Base-by-base conservation (phyloP, 805 yeast genomes). In the Dipodascopsis uninucleata region DNA sequence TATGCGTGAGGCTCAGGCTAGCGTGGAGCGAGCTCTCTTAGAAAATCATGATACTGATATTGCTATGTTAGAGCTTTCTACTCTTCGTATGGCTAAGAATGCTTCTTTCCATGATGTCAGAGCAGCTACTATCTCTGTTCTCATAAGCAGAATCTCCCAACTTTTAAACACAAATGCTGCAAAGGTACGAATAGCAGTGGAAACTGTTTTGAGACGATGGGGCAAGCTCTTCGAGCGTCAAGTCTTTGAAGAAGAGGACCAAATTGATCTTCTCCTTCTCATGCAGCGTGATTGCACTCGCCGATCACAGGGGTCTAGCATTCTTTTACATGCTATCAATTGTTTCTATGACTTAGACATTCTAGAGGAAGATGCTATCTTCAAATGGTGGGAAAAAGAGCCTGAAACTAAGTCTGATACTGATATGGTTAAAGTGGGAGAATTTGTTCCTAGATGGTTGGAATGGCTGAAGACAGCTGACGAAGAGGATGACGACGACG, bases 1-100 rank as follows among this genome's bases (percentile, higher is more conserved):
- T 20, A 10, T 50, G 33, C 43, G 53, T 1, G 98, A 93, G 71
- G 98, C 96, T n/a, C 71, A 83, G 47, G 96, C 95, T 8, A 87
- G 97, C 0, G 85, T 93, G 25, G 86, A 82, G 57, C 76, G 98
- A 61, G 95, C 98, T 1, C 76, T 93, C 65, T 90, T 85, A 56
- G 82, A 89, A 60, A 85, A 87, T 63, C 98, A 93, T 65, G 95
- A 85, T 59, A 72, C 87, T 49, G 97, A 90, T 62, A 89, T 96
- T 10, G 97, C 98, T 0, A 68, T 87, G 53, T 70, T 93, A 48
- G 98, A 93, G 68, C 75, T 93, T 58, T 90, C 90, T 63, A 93
- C 98, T 0, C 73, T 93, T 60, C 77, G 97, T 68, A 90, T 93
- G 98, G 86, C 96, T 59, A 84, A 89, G 93, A 87, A 93, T 63